Evolutionary conservation across 2,329 filamentous ascomycete species (phyloP), one percentile per base, ranked within the genome.

Genomic region (Akanthomyces lecanii): DNA sequence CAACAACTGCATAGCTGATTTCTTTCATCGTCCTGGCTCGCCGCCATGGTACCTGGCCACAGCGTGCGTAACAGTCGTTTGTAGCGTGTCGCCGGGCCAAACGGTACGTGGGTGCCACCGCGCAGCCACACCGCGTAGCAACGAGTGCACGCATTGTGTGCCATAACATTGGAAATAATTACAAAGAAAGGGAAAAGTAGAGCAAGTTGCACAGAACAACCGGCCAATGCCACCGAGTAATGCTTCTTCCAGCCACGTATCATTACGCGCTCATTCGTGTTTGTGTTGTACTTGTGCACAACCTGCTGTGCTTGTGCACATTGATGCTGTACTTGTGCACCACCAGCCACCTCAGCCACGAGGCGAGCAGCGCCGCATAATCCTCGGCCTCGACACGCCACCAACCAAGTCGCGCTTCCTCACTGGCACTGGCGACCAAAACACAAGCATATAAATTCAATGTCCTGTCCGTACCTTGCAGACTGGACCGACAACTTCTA

Each of bases 351-450:
- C 40, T 48, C n/a, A n/a, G 25, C 44, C 28, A 42, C 30, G 30
- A 33, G 30, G 1, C 47, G 7, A 60, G 52, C 60, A 44, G 53
- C 60, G 55, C 64, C 66, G 66, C 64, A 44, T 66, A 67, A 67
- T 62, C 65, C 36, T 66, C 66, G 66, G 66, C 30, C 65, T 60
- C 59, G 60, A 62, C 62, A 64, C 64, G 62, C 57, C 54, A 44
- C 58, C 38, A 36, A 21, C 25, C 11, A 61, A 64, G 63, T 64
- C 63, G 63, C 63, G 63, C 63, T 58, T 64, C 63, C 38, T 52
- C 44, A 51, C 42, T 52, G 52, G 33, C 33, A 30, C 28, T 30
- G 33, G 55, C 45, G 50, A 64, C 56, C 63, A 61, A 61, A 62
- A 64, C 57, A 64, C 57, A 40, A 28, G 33, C 57, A 61, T 38